Evolutionary conservation across 192 early-diverging fungal species (phyloP), one percentile per base, ranked within the genome.

Genomic region (Backusella tuberculispora): DNA sequence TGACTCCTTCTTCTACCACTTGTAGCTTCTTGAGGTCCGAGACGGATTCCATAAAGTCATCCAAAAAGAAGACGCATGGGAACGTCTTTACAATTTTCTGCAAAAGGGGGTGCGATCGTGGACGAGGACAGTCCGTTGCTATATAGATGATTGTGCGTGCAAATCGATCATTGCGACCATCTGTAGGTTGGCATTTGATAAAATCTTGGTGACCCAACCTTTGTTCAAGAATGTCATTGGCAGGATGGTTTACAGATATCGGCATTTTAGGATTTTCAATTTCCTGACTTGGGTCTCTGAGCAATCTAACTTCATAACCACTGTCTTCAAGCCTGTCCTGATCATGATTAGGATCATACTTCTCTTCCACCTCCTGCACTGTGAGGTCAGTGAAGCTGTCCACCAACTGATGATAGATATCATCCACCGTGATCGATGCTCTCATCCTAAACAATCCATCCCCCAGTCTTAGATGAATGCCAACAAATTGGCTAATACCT

Each of bases 381-480:
- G 76, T 74, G 24, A 85, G 53, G 21, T 85, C 77, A 5, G 84
- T 85, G 24, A 78, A 76, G 1, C 68, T 47, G 48, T 83, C 66
- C 41, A 85, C 86, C 1, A 87, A 69, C 34, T 67, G 64, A 19
- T 83, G 60, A 63, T 81, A 85, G 37, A 89, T 84, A 66, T 84
- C 81, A 38, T 87, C 83, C 14, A 89, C 76, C 37, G 80, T 89
- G 60, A 71, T 82, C 0, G 76, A 69, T 15, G 84, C 81, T 9
- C 77, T 68, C 19, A 80, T 75, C 6, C 80, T 80, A 73, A 86
- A 89, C 38, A 84, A 74, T 15, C 83, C 84, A 75, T 88, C 84
- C 0, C 87, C 87, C 1, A 88, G 81, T n/a, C 88, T 74, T 10
- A 87, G 34, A 64, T 90, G 87, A 24, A 87, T 50, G 1, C 88